These are phyloP conservation scores for Emergomyces orientalis DNA, from an alignment of 2,329 filamentous ascomycete genomes.

Conservation along the genomic window DNA sequence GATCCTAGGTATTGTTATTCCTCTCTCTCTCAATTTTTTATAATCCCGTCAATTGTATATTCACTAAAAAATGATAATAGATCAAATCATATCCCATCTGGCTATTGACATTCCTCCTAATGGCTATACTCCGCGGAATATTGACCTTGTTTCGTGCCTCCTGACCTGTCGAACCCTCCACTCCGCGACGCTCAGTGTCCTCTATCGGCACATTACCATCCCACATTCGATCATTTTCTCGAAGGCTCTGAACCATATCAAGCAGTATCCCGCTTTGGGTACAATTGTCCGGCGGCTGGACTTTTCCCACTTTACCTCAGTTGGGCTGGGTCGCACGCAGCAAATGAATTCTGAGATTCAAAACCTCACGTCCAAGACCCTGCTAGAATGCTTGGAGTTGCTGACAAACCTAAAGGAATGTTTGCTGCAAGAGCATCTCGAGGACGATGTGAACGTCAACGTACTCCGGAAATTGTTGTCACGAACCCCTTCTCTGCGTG, in stretches of 20 bases:
- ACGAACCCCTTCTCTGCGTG: constrained; percentile 53
- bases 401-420: constrained; percentile 69
- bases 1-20: constrained; percentile 50
- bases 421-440: constrained; percentile 69
- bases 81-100: constrained; percentile 63
- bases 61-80: constrained; percentile 33
- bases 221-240: constrained; percentile 76
- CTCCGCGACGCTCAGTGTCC: constrained; percentile 60
- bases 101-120: constrained; percentile 67
- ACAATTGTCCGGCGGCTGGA: constrained; percentile 69
- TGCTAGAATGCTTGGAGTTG: constrained; percentile 61
- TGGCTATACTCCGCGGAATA: constrained; percentile 64
- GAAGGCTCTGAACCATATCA: constrained; percentile 65
- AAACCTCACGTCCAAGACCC: constrained; percentile 65
- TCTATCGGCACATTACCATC: constrained; percentile 72
- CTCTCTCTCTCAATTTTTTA: constrained; percentile 7
- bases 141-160: constrained; percentile 66
- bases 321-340: constrained; percentile 64
- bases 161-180: constrained; percentile 68
- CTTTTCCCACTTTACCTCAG: constrained; percentile 78
- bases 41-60: background rate
- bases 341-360: constrained; percentile 65
- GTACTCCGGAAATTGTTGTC: constrained; percentile 64
- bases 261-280: constrained; percentile 57
- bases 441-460: constrained; percentile 60